Evolutionary conservation across 352 stramenopile genomes (phyloP).

Genomic region (Aphanomyces euteiches): DNA sequence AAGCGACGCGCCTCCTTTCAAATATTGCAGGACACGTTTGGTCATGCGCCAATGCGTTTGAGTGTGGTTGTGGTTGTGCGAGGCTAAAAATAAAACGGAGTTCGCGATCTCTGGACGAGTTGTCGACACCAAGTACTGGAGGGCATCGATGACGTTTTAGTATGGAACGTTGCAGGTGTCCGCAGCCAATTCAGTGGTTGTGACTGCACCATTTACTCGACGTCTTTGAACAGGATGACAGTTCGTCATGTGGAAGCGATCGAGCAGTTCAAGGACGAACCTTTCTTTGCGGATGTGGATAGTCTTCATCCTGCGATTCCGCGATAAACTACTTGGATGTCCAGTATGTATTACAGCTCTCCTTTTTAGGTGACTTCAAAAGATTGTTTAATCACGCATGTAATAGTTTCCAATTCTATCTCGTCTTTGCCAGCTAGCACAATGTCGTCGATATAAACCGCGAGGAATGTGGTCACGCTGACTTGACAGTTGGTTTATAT

Average conservation of each 20-base stretch:
- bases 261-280: too few relatives aligned
- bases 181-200: too few relatives aligned
- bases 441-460: neutral
- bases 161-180: too few relatives aligned
- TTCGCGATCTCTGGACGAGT: too few relatives aligned
- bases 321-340: neutral
- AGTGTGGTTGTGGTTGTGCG: too few relatives aligned
- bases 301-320: neutral
- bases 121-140: too few relatives aligned
- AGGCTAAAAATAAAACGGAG: too few relatives aligned
- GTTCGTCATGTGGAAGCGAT: neutral
- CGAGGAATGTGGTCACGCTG: neutral
- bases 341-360: neutral
- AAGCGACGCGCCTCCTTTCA: neutral
- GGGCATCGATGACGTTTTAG: too few relatives aligned
- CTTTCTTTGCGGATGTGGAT: neutral
- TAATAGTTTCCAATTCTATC: too few relatives aligned
- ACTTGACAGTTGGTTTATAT: neutral
- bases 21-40: constrained; percentile 20
- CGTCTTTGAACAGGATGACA: neutral
- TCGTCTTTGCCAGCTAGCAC: too few relatives aligned
- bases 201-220: too few relatives aligned
- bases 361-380: neutral
- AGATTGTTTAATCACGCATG: neutral
- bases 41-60: constrained; percentile 8